A percentile compares a stretch with the other conserved stretches of the same genome.
These are phyloP conservation scores for Boletus huronensis DNA, from an alignment of 768 basidiomycete species.

Conservation along the genomic window DNA sequence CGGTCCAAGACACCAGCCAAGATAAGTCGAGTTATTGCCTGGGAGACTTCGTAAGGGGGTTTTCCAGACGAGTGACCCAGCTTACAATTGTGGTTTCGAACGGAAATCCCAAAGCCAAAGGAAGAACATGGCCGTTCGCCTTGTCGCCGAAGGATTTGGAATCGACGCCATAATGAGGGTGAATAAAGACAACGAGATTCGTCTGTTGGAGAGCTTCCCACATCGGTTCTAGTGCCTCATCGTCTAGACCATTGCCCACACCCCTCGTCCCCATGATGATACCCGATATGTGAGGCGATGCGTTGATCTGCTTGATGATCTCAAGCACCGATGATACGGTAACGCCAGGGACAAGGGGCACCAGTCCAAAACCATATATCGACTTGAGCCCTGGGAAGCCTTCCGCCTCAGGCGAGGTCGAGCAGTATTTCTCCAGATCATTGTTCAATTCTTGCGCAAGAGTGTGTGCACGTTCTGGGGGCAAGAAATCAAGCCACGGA, in stretches of 20 bases:
- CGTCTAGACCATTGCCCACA: constrained; percentile 77
- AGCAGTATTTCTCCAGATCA: constrained; percentile 78
- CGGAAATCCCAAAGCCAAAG: constrained; percentile 84
- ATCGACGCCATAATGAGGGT: constrained; percentile 84
- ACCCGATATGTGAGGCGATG: constrained; percentile 63
- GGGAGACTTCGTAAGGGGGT: constrained; percentile 8
- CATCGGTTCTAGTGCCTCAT: constrained; percentile 70
- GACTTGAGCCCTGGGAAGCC: constrained; percentile 47
- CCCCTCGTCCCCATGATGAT: constrained; percentile 83
- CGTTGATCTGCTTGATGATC: constrained; percentile 61
- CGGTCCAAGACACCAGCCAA: constrained; percentile 79
- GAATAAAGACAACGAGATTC: constrained; percentile 75
- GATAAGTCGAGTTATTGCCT: constrained; percentile 77
- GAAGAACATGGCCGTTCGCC: constrained; percentile 84
- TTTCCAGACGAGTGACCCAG: constrained; percentile 7
- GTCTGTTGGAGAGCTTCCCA: constrained; percentile 75
- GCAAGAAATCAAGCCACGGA: constrained; percentile 88
- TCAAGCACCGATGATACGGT: constrained; percentile 54
- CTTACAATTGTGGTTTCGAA: constrained; percentile 86
- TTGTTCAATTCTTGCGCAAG: constrained; percentile 71
- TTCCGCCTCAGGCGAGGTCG: constrained; percentile 48
- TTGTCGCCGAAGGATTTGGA: constrained; percentile 69
- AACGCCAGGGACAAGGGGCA: constrained; percentile 74
- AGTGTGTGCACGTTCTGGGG: constrained; percentile 58
- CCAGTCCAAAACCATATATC: constrained; percentile 79